These are phyloP conservation scores for Elongisporangium anandrum DNA, from an alignment of 352 stramenopile species.

Conservation along the genomic window DNA sequence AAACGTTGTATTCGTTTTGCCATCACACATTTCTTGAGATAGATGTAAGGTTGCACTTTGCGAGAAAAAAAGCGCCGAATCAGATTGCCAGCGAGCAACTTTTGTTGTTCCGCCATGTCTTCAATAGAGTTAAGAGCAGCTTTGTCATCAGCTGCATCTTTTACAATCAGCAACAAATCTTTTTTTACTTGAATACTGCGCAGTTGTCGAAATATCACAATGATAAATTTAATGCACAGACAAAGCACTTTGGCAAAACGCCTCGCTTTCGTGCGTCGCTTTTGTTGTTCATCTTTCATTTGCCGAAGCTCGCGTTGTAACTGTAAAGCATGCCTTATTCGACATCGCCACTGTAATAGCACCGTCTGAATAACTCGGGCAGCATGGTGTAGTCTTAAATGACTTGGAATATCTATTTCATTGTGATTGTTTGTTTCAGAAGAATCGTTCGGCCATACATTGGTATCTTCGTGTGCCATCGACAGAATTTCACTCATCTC, in stretches of 20 bases:
- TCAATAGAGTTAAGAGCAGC: neutral
- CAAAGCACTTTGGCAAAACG: slow-evolving; percentile 15
- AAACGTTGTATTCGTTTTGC: slow-evolving; percentile 31
- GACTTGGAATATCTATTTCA: neutral
- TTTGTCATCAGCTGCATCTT: slow-evolving; percentile 34
- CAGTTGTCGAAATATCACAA: slow-evolving; percentile 25
- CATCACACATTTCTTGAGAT: slow-evolving; percentile 49
- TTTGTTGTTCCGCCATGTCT: neutral
- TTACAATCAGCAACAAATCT: slow-evolving; percentile 26
- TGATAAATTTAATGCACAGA: slow-evolving; percentile 25
- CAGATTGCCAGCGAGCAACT: slow-evolving; percentile 17
- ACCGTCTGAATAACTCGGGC: neutral
- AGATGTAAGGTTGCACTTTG: slow-evolving; percentile 35
- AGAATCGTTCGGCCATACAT: neutral
- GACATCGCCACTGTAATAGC: neutral
- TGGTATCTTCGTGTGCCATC: neutral
- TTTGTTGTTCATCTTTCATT: slow-evolving; percentile 2
- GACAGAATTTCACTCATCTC: neutral
- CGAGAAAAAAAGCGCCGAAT: slow-evolving; percentile 53
- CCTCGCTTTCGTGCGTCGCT: slow-evolving; percentile 6
- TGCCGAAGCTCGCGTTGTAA: neutral
- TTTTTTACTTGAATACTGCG: slow-evolving; percentile 33
- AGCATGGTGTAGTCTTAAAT: neutral
- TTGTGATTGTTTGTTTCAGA: neutral
- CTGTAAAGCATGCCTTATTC: neutral